A percentile compares a stretch with the other conserved stretches of the same genome.
phyloP scores from a whole-genome alignment of 768 basidiomycete species.

The Pulveroboletus sp. region DNA sequence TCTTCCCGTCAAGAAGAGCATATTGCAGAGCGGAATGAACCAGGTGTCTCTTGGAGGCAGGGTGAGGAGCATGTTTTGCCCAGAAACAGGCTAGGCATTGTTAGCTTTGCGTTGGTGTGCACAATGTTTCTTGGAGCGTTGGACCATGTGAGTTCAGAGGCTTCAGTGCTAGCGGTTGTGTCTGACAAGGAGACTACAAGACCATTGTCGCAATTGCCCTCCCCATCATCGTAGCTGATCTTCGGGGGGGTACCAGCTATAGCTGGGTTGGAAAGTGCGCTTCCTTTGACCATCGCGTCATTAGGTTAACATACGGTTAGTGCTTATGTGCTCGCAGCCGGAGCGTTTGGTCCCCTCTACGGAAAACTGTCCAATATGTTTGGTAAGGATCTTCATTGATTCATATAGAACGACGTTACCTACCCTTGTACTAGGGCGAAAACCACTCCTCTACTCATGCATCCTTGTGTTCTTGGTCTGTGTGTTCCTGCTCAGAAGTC shows the following conservation, averaged over 20 bases:
- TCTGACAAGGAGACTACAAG: constrained; percentile 23
- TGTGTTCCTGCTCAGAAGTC: constrained; percentile 12
- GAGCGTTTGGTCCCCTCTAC: constrained; percentile 65
- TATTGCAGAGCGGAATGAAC: constrained; percentile 8
- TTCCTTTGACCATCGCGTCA: not conserved
- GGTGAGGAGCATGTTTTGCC: constrained; percentile 39
- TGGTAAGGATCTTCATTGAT: constrained; percentile 19
- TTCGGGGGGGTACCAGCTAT: constrained; percentile 60
- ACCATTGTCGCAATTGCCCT: constrained; percentile 70
- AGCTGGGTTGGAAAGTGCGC: constrained; percentile 70
- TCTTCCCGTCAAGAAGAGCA: not conserved
- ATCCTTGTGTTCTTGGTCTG: constrained; percentile 67
- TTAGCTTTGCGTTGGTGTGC: constrained; percentile 12
- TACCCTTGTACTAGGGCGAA: constrained; percentile 42
- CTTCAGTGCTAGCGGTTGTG: not conserved
- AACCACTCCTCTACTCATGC: constrained; percentile 62
- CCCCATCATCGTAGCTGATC: constrained; percentile 61
- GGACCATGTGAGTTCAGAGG: constrained; percentile 44
- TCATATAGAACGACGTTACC: too few relatives aligned
- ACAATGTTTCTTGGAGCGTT: constrained; percentile 41
- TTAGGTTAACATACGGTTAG: constrained; percentile 29
- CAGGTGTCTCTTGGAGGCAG: constrained; percentile 47
- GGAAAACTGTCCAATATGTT: constrained; percentile 69
- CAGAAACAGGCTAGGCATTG: too few relatives aligned
- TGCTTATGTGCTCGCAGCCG: constrained; percentile 69